phyloP scores from a whole-genome alignment of 805 yeast genomes.

The Metschnikowia sp. region DNA sequence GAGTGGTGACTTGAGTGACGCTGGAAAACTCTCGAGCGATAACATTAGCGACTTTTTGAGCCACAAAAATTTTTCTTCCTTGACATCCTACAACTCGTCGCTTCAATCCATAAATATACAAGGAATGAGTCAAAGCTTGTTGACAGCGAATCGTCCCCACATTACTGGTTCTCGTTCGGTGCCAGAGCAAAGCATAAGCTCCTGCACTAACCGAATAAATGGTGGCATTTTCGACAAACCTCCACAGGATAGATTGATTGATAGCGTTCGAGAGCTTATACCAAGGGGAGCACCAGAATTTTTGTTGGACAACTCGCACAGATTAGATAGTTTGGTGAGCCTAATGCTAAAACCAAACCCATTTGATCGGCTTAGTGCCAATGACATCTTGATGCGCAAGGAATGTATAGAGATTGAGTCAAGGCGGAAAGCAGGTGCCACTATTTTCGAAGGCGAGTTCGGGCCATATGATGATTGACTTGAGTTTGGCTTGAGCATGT shows the following conservation, averaged over 20 bases:
- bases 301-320: slow-evolving; percentile 50
- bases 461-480: slow-evolving; percentile 54
- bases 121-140: slow-evolving; percentile 10
- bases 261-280: slow-evolving; percentile 33
- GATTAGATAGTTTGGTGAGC: slow-evolving; percentile 75
- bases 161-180: slow-evolving; percentile 10
- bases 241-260: background rate
- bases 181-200: slow-evolving; percentile 6
- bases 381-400: slow-evolving; percentile 59
- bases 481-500: background rate
- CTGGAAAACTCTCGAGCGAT: slow-evolving; percentile 71
- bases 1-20: slow-evolving; percentile 93
- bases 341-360: slow-evolving; percentile 91
- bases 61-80: slow-evolving; percentile 34
- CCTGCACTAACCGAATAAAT: slow-evolving; percentile 1
- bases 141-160: slow-evolving; percentile 1
- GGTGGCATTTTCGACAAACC: background rate
- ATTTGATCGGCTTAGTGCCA: slow-evolving; percentile 73
- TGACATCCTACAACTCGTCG: slow-evolving; percentile 31
- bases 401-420: slow-evolving; percentile 78
- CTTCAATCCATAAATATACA: slow-evolving; percentile 16
- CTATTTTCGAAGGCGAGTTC: slow-evolving; percentile 91
- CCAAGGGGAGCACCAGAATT: slow-evolving; percentile 90
- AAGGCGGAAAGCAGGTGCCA: slow-evolving; percentile 86
- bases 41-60: slow-evolving; percentile 42